phyloP scores from a whole-genome alignment of 1,284 basidiomycete species.

The Cutaneotrichosporon sp. region DNA sequence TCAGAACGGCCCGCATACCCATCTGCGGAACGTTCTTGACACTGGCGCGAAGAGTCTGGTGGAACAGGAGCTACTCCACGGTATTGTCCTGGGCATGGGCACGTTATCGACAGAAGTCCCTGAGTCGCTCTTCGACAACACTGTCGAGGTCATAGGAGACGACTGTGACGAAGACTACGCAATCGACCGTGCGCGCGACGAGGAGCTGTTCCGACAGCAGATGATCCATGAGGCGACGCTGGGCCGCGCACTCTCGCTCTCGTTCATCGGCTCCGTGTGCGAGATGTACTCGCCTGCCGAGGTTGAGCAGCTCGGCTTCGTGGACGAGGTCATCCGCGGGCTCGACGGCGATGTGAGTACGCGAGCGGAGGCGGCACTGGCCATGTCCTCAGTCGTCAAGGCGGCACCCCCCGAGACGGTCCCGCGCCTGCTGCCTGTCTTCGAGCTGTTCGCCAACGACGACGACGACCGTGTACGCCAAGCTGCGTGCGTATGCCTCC shows the following conservation, averaged over 20 bases:
- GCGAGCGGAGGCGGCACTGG: conserved; percentile 82
- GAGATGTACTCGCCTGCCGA: conserved; percentile 59
- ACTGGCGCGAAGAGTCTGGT: conserved; percentile 59
- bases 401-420: conserved; percentile 70
- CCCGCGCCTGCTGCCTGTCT: conserved; percentile 67
- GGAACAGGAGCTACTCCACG: conserved; percentile 71
- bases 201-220: conserved; percentile 40
- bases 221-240: conserved; percentile 66
- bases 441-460: conserved; percentile 67
- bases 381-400: conserved; percentile 81
- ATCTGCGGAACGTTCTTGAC: conserved; percentile 53
- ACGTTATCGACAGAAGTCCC: conserved; percentile 58
- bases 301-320: conserved; percentile 61
- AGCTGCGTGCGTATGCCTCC: conserved; percentile 79
- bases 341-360: conserved; percentile 76
- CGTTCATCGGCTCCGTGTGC: conserved; percentile 65
- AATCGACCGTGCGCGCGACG: conserved; percentile 13
- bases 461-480: conserved; percentile 78
- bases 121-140: conserved; percentile 32
- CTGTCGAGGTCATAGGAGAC: conserved; percentile 15
- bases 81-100: conserved; percentile 83
- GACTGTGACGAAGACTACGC: conserved; percentile 12
- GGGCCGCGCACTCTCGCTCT: conserved; percentile 86
- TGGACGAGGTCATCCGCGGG: conserved; percentile 74
- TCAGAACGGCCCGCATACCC: conserved; percentile 45